A percentile compares a stretch with the other conserved stretches of the same genome.
phyloP scores from a whole-genome alignment of 202 grass and related monocot species.

The Bolboschoenoplectus hybrid region DNA sequence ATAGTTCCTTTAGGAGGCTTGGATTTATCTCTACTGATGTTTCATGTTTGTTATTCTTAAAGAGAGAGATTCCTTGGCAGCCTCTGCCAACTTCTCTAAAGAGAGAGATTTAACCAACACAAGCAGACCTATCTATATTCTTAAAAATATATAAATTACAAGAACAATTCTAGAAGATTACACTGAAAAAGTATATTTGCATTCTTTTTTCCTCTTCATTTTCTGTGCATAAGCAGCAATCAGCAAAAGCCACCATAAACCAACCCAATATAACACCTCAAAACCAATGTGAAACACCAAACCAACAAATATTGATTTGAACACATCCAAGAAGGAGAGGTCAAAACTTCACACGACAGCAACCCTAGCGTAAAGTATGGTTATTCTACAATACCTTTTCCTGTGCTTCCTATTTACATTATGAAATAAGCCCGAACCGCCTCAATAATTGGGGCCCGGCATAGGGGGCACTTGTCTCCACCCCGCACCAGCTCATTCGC shows the following conservation, averaged over 20 bases:
- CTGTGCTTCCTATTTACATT: conserved; percentile 60
- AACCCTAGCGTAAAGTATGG: conserved; percentile 30
- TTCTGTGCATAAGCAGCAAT: conserved; percentile 29
- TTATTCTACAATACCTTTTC: conserved; percentile 41
- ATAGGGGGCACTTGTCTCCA: conserved; percentile 83
- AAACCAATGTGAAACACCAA: conserved; percentile 35
- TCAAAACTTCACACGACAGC: conserved; percentile 37
- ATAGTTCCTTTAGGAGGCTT: too few species aligned
- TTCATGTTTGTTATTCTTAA: too few species aligned
- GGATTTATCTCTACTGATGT: too few species aligned
- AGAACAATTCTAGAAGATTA: not conserved
- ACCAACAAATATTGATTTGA: conserved; percentile 12
- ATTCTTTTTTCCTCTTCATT: conserved; percentile 20
- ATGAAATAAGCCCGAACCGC: conserved; percentile 86
- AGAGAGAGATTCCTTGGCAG: too few species aligned
- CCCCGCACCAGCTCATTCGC: conserved; percentile 70
- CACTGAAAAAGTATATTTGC: not conserved
- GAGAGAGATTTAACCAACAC: not conserved
- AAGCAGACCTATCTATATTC: conserved; percentile 23
- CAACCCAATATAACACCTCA: conserved; percentile 21
- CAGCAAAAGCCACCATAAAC: conserved; percentile 25
- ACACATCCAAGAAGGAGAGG: conserved; percentile 25
- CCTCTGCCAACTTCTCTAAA: too few species aligned
- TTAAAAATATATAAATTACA: conserved; percentile 32
- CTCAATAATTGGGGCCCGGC: conserved; percentile 90